Evolutionary conservation across 345 rosid species (phyloP), one percentile per base, ranked within the genome.

Genomic region (Microcos paniculata): DNA sequence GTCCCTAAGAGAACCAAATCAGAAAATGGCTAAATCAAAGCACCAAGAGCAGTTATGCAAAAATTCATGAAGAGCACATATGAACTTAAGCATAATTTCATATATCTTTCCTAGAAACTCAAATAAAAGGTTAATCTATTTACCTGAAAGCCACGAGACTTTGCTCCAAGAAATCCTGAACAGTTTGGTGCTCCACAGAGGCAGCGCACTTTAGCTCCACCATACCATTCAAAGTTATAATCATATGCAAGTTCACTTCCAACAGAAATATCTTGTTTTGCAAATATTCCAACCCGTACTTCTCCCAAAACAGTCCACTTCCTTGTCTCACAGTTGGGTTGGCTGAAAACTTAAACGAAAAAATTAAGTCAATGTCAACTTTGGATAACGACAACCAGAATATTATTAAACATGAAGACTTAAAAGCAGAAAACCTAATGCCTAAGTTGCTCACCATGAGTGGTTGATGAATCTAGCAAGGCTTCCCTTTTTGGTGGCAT

Each of bases 71-170:
- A 31, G 26, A 70, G 48, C 42, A 33, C 51, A 58, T 38, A 58
- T 43, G 62, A 30, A 48, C 40, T 53, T 23, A 53, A 38, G 28
- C 43, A 51, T 67, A 64, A 19, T 53, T 45, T 58, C 15, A 43
- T 31, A 55, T 64, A 5, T 48, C 53, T 77, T 53, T 56, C 31
- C 61, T 58, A 70, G n/a, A 40, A 57, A 24, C 33, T 66, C 38
- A 58, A 71, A 67, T 52, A 8, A 26, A 56, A 67, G 42, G 46
- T 74, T 19, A 52, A 31, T n/a, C 62, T 65, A 68, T 71, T 77
- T 84, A 86, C 99, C 99, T 89, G 98, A 84, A 96, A 93, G 82
- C 99, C 96, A 77, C 96, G 98, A 76, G 98, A 96, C 85, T 93
- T 96, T 28, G 99, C 99, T 83, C 98, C 98, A 73, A 96, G 94